Evolutionary conservation across 2,329 filamentous ascomycete species (phyloP).

Genomic region (Zymoseptoria pseudotritici): DNA sequence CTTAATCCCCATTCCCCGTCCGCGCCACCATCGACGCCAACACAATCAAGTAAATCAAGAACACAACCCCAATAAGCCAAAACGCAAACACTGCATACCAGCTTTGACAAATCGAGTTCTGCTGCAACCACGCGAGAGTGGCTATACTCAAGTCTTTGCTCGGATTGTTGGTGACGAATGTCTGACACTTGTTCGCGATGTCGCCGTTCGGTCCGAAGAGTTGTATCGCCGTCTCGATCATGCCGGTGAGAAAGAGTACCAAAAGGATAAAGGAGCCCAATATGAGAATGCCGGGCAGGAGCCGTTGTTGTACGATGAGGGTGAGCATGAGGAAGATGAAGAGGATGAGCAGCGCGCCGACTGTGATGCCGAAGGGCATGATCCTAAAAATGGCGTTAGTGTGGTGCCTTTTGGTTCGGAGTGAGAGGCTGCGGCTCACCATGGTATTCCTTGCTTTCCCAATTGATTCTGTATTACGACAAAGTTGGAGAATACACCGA

Average conservation of each 20-base stretch:
- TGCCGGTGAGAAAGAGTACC: constrained; percentile 53
- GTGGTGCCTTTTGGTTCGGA: background rate
- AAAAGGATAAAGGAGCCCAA: constrained; percentile 55
- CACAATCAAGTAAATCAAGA: constrained; percentile 60
- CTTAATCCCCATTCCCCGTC: constrained; percentile 22
- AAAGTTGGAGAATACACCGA: constrained; percentile 56
- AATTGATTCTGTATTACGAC: constrained; percentile 51
- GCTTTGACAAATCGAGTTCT: constrained; percentile 55
- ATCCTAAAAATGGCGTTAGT: constrained; percentile 40
- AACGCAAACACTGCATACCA: constrained; percentile 59
- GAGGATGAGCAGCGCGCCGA: constrained; percentile 48
- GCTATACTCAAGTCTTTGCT: constrained; percentile 43
- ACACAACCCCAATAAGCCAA: constrained; percentile 56
- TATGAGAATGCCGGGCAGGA: constrained; percentile 54
- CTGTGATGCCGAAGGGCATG: constrained; percentile 56
- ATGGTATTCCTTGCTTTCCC: constrained; percentile 48
- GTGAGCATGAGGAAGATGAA: constrained; percentile 53
- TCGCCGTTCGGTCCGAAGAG: constrained; percentile 51
- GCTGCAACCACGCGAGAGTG: constrained; percentile 56
- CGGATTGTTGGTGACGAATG: constrained; percentile 46
- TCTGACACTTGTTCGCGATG: constrained; percentile 53
- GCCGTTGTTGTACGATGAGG: constrained; percentile 48
- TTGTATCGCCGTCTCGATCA: constrained; percentile 57
- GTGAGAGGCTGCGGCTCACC: too few relatives aligned
- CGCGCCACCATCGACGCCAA: constrained; percentile 38